A percentile compares a stretch with the other conserved stretches of the same genome.
Evolutionary conservation across 2,329 filamentous ascomycete genomes (phyloP).

Genomic region (Chaetomium strumarium): DNA sequence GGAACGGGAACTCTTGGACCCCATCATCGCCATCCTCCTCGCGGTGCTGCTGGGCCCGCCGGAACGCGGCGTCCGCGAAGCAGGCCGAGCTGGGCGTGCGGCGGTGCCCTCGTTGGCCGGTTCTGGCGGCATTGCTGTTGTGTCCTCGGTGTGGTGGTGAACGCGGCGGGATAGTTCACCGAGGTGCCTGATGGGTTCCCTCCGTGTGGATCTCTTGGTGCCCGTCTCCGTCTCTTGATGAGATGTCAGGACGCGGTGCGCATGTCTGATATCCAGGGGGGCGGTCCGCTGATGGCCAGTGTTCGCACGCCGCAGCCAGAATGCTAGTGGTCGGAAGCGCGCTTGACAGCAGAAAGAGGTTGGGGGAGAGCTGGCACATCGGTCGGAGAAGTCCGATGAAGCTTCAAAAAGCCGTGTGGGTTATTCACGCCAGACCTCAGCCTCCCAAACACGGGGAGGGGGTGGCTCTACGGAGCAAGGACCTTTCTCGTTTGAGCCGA

Average conservation of each 20-base stretch:
- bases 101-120: constrained; percentile 8
- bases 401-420: constrained; percentile 6
- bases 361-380: not conserved
- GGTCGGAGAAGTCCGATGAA: constrained; percentile 4
- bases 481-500: constrained; percentile 14
- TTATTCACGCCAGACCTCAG: constrained; percentile 2
- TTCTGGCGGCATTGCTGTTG: constrained; percentile 15
- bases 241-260: not conserved
- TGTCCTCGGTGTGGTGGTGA: not conserved
- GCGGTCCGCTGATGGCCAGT: not conserved
- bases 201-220: constrained; percentile 1
- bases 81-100: constrained; percentile 18
- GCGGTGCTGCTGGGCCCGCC: constrained; percentile 17
- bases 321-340: not conserved
- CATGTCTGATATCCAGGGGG: constrained; percentile 5
- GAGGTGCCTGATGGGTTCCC: not conserved
- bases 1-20: constrained; percentile 18
- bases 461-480: constrained; percentile 11
- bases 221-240: not conserved
- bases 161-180: not conserved
- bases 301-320: not conserved
- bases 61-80: constrained; percentile 19
- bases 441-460: constrained; percentile 9
- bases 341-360: not conserved
- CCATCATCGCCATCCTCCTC: constrained; percentile 15